Base-by-base conservation (phyloP, 495 filamentous ascomycete species). In the Halenospora varia region DNA sequence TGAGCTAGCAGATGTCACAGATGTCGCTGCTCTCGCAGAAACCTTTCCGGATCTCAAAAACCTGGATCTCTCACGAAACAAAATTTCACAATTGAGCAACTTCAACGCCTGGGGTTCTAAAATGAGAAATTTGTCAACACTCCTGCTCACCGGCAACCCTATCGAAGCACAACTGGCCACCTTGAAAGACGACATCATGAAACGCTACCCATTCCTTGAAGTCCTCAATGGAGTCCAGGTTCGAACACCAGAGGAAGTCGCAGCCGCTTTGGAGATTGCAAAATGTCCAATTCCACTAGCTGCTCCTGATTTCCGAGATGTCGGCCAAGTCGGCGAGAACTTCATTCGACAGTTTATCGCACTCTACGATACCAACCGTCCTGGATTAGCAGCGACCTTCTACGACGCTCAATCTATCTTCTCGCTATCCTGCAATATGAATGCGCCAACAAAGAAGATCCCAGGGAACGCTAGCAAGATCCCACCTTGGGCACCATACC, bases 31-130 rank as follows among this genome's bases (percentile, higher is more conserved):
- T 0, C 78, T 98, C 11, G 82, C 89, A 17, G 73, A 82, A 40
- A 87, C 88, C 0, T 86, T 98, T 48, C 89, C 93, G 1, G 82
- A 87, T 59, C 71, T 97, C 53, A 86, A 90, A 65, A 89, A 94
- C 52, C 80, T 96, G 10, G 91, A 95, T 59, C 79, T 96, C 2
- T 92, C 88, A 26, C 78, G 82, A 70, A 96, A 96, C 74, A 81
- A 85, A 25, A 78, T 96, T 62, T 75, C 77, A 55, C 77, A 81
- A 54, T 62, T 84, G 0, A 66, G 64, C 19, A 68, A 76, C 0
- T 65, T 93, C 18, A 69, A 77, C 18, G 76, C 70, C 45, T 97
- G 91, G 92, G 84, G 86, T 26, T 77, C 81, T 68, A 88, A 87
- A 48, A 92, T 98, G 55, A 82, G 80, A 18, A 71, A 82, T 47